A percentile compares a stretch with the other conserved stretches of the same genome.
Evolutionary conservation across 352 stramenopile species (phyloP).

Genomic region (Phytopythium boreale): DNA sequence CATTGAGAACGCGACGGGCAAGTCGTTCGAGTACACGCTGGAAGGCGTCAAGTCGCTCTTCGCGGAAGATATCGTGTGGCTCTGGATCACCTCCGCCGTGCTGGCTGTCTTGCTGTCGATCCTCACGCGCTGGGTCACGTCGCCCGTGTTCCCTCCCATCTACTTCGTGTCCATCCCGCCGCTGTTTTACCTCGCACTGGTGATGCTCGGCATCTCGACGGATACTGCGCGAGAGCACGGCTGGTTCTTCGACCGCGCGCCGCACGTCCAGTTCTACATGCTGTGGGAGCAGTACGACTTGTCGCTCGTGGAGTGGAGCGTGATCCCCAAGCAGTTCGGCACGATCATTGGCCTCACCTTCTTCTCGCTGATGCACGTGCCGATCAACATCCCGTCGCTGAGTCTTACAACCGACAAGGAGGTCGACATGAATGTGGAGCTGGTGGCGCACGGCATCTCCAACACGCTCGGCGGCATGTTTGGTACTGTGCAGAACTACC

Average conservation of each 20-base stretch:
- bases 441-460: slow-evolving; percentile 91
- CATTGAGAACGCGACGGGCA: slow-evolving; percentile 81
- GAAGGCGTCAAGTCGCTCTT: slow-evolving; percentile 50
- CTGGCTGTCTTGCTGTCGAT: slow-evolving; percentile 51
- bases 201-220: slow-evolving; percentile 42
- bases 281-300: slow-evolving; percentile 80
- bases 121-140: slow-evolving; percentile 48
- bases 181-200: slow-evolving; percentile 69
- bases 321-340: slow-evolving; percentile 71
- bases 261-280: slow-evolving; percentile 67
- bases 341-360: slow-evolving; percentile 86
- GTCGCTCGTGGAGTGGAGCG: slow-evolving; percentile 52
- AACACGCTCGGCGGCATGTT: slow-evolving; percentile 86
- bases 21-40: slow-evolving; percentile 57
- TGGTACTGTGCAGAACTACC: slow-evolving; percentile 90
- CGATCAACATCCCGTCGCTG: slow-evolving; percentile 93
- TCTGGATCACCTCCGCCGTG: slow-evolving; percentile 63
- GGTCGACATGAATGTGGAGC: slow-evolving; percentile 91
- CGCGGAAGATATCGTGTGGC: slow-evolving; percentile 47
- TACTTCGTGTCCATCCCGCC: slow-evolving; percentile 82
- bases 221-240: slow-evolving; percentile 57
- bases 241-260: slow-evolving; percentile 76
- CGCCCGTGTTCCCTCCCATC: slow-evolving; percentile 68
- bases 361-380: slow-evolving; percentile 95
- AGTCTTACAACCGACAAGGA: slow-evolving; percentile 83